Evolutionary conservation across 805 yeast species (phyloP), one percentile per base, ranked within the genome.

Genomic region (Nadsonia fulvescens): DNA sequence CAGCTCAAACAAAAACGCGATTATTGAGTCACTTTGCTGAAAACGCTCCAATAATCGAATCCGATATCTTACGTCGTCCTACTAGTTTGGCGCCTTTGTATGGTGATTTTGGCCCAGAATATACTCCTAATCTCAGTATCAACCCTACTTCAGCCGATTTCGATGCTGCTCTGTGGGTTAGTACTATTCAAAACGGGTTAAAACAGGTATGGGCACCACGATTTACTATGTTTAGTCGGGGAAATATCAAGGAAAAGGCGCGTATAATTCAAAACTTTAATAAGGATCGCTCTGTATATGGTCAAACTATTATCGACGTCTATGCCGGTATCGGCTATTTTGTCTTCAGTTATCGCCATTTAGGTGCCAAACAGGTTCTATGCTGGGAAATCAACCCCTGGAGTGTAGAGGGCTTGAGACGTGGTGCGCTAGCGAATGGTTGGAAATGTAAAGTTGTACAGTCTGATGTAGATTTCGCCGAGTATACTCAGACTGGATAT

Each of bases 291-390:
- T 6, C 26, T 0, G 32, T 36, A 0, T 32, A 70, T 1, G 54
- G 46, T 8, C 51, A 55, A 1, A 58, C 54, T 12, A 66, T 74
- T 0, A 54, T 75, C 3, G 93, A 79, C 42, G 39, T 81, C 22
- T 79, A 79, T 44, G 70, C 76, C 15, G 93, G 93, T 0, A 81
- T 79, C 25, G 93, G 93, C 3, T 79, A 79, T 46, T 79, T 79
- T 44, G 63, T 82, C 5, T 49, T 81, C 14, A 58, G 77, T 23
- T 79, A 81, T 40, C 51, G 75, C 23, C 54, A 53, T 24, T 51
- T 57, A 15, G 59, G 61, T 1, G 78, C 81, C 2, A 39, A 48
- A 5, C 43, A 50, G 10, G 49, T 77, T 1, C 59, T 69, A 24
- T 70, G 91, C 40, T 79, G 92, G 79, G 93, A 79, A 34, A 46